A percentile compares a stretch with the other conserved stretches of the same genome.
Evolutionary conservation across 305 asterid genomes (phyloP).

Genomic region (Withania somnifera): DNA sequence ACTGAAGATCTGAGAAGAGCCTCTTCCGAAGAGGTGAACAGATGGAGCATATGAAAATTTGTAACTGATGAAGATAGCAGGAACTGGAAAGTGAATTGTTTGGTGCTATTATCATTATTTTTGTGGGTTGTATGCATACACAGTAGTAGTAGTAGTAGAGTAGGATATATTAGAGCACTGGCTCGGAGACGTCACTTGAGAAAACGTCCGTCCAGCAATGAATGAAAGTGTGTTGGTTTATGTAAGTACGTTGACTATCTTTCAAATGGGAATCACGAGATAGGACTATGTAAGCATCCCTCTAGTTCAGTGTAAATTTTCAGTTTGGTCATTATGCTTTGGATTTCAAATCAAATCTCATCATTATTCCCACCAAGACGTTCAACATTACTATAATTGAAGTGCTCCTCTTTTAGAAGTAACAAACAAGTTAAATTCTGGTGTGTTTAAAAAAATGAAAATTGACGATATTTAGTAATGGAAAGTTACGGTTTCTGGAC

Average conservation of each 20-base stretch:
- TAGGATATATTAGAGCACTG: background rate
- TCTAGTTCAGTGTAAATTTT: background rate
- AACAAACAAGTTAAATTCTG: no score
- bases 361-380: no score
- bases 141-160: background rate
- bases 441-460: no score
- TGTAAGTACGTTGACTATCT: background rate
- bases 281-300: background rate
- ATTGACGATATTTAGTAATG: no score
- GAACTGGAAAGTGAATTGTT: background rate
- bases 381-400: no score
- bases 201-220: slow-evolving; percentile 1
- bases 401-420: no score
- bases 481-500: no score
- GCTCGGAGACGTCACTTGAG: slow-evolving; percentile 3
- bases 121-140: background rate
- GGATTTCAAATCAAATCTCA: background rate
- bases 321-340: background rate
- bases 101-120: background rate
- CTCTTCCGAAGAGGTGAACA: slow-evolving; percentile 25
- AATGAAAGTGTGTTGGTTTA: background rate
- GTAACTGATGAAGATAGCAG: no score
- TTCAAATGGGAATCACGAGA: background rate
- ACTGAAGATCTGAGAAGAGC: slow-evolving; percentile 16
- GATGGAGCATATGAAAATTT: slow-evolving; percentile 45